Evolutionary conservation across 2,329 filamentous ascomycete species (phyloP).

Genomic region (Fusarium sp.): DNA sequence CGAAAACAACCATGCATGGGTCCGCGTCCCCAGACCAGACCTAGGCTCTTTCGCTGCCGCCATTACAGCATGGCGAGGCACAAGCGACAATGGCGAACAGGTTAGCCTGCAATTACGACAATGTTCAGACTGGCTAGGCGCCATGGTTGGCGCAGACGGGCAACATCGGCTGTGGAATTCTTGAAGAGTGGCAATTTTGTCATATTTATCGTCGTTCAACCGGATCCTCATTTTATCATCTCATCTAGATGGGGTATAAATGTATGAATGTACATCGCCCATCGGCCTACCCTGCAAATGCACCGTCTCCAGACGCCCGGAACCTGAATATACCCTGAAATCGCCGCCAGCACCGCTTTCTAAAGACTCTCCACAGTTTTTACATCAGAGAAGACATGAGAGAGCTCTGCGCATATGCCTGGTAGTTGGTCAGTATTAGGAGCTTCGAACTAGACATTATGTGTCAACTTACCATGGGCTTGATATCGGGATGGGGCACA

Average conservation of each 20-base stretch:
- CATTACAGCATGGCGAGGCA: constrained; percentile 73
- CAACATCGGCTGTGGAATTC: constrained; percentile 62
- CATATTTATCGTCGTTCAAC: constrained; percentile 35
- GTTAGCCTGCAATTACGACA: constrained; percentile 68
- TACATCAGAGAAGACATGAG: constrained; percentile 83
- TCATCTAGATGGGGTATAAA: constrained; percentile 49
- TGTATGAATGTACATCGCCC: constrained; percentile 47
- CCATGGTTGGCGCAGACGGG: constrained; percentile 65
- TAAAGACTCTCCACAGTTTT: constrained; percentile 29
- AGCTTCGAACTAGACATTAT: background rate
- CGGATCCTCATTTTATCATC: constrained; percentile 39
- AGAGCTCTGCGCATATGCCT: constrained; percentile 89
- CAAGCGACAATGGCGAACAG: constrained; percentile 57
- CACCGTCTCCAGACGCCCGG: constrained; percentile 48
- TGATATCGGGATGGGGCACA: constrained; percentile 94
- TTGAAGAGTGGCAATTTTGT: constrained; percentile 49
- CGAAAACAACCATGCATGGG: constrained; percentile 68
- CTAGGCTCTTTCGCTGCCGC: constrained; percentile 72
- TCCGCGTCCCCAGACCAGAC: constrained; percentile 74
- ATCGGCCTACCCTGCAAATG: constrained; percentile 45
- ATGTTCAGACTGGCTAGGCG: constrained; percentile 74
- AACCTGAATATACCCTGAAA: constrained; percentile 39
- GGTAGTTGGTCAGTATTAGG: constrained; percentile 36
- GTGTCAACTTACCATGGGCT: constrained; percentile 79
- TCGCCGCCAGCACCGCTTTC: constrained; percentile 36